Base-by-base conservation (phyloP, 2,329 filamentous ascomycete species). In the Elsinoe fawcettii region DNA sequence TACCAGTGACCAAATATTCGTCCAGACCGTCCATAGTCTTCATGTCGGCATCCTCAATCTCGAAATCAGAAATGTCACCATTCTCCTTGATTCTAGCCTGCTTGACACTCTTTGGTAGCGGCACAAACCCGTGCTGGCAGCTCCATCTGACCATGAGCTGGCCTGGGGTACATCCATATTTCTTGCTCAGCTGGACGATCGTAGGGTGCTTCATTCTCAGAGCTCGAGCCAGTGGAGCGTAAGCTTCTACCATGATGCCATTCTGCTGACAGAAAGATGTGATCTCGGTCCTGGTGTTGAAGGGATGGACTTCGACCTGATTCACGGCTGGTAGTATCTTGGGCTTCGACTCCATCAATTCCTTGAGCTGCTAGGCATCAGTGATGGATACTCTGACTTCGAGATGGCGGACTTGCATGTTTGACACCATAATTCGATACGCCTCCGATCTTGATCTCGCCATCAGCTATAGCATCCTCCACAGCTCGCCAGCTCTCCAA, bases 271-370 rank as follows among this genome's bases (percentile, higher is more conserved):
- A 88, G 63, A 82, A 84, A 11, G 79, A 76, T 0, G 82, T 79
- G 61, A 93, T 90, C 36, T 78, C 76, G 0, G 75, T 77, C 55
- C 85, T 81, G 1, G 86, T 90, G 68, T 91, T 89, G 79, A 92
- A 93, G 0, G 87, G 88, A 60, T 92, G 87, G 1, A 91, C 80
- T 69, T 92, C 86, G 64, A 91, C 85, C 72, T 93, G 88, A 65
- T 92, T 92, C 53, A 92, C 81, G 1, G 83, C 80, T 0, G 88
- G 88, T 8, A 74, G 69, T 46, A 87, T 78, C 0, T 77, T 76
- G 0, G 86, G 84, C 9, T 80, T 80, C 0, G 78, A 79, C 1
- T 77, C 76, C 65, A 89, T 78, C 51, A 90, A 73, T 66, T 90
- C 86, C 61, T 87, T 79, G 53, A 90, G 77, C 80, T 86, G 61